Evolutionary conservation across 257 asterid species (phyloP).

Genomic region (Eucommia ulmoides): DNA sequence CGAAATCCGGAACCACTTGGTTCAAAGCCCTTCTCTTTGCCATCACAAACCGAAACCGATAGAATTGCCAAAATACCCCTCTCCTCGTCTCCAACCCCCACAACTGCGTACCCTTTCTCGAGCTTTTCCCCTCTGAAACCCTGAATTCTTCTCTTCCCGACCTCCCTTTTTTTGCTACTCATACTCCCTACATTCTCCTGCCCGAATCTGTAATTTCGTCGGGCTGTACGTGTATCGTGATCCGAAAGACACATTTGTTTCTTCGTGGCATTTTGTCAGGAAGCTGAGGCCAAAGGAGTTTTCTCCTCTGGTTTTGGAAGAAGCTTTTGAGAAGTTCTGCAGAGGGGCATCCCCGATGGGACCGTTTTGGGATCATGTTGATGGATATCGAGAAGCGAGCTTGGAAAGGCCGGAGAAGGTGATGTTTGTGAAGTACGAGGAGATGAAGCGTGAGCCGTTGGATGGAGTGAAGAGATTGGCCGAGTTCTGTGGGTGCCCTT

Average conservation of each 20-base stretch:
- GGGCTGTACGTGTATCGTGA: background rate
- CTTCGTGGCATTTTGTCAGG: background rate
- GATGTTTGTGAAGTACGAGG: constrained; percentile 31
- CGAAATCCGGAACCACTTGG: background rate
- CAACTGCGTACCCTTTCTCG: background rate
- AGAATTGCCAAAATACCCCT: background rate
- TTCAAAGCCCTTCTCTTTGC: background rate
- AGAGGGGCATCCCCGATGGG: constrained; percentile 29
- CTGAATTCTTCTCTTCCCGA: background rate
- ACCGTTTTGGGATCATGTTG: constrained; percentile 41
- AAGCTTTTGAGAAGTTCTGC: constrained; percentile 28
- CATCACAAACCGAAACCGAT: background rate
- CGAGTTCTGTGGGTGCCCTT: constrained; percentile 26
- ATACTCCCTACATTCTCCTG: background rate
- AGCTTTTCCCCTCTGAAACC: background rate
- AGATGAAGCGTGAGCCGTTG: constrained; percentile 21
- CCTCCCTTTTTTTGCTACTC: background rate
- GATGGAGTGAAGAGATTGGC: constrained; percentile 17
- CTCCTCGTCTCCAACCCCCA: background rate
- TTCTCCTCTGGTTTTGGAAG: too few relatives aligned
- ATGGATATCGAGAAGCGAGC: constrained; percentile 25
- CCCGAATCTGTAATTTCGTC: background rate
- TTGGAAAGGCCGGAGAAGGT: constrained; percentile 14
- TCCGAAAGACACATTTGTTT: background rate
- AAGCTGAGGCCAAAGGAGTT: too few relatives aligned